A percentile compares a stretch with the other conserved stretches of the same genome.
These are phyloP conservation scores for Mortierella claussenii DNA, from an alignment of 192 early-diverging fungal species.

Conservation along the genomic window DNA sequence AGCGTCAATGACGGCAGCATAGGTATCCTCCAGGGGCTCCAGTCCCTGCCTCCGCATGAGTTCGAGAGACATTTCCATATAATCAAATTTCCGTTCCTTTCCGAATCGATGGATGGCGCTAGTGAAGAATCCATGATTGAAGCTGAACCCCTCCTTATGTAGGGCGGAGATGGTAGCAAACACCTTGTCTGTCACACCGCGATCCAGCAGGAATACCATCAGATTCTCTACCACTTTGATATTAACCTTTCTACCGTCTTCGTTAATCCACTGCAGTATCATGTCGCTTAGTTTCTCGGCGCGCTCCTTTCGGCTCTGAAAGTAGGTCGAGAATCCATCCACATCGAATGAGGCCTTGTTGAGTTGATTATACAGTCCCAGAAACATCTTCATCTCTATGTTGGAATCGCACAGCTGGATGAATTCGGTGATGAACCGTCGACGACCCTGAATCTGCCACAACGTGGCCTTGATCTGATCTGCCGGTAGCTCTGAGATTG, in stretches of 20 bases:
- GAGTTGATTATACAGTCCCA: constrained; percentile 21
- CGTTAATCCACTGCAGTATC: constrained; percentile 20
- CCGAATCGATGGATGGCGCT: constrained; percentile 45
- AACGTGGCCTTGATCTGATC: constrained; percentile 35
- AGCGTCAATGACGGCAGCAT: constrained; percentile 43
- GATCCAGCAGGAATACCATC: constrained; percentile 34
- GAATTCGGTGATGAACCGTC: constrained; percentile 39
- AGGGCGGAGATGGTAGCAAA: constrained; percentile 9
- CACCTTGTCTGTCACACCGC: constrained; percentile 19
- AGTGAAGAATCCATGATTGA: constrained; percentile 35
- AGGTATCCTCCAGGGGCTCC: constrained; percentile 29
- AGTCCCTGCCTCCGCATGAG: constrained; percentile 41
- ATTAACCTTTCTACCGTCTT: not conserved
- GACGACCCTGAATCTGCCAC: constrained; percentile 45
- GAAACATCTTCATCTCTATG: constrained; percentile 29
- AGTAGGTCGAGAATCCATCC: constrained; percentile 35
- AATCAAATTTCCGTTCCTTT: constrained; percentile 26
- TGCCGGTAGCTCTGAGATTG: constrained; percentile 23
- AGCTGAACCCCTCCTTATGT: constrained; percentile 14
- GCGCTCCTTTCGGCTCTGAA: constrained; percentile 26
- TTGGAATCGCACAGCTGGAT: constrained; percentile 41
- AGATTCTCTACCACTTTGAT: constrained; percentile 24
- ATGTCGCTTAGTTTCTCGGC: constrained; percentile 10
- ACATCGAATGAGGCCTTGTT: constrained; percentile 22
- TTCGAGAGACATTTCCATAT: constrained; percentile 34